A percentile compares a stretch with the other conserved stretches of the same genome.
phyloP scores from a whole-genome alignment of 495 filamentous ascomycete species.

The Geoglossum glabrum region DNA sequence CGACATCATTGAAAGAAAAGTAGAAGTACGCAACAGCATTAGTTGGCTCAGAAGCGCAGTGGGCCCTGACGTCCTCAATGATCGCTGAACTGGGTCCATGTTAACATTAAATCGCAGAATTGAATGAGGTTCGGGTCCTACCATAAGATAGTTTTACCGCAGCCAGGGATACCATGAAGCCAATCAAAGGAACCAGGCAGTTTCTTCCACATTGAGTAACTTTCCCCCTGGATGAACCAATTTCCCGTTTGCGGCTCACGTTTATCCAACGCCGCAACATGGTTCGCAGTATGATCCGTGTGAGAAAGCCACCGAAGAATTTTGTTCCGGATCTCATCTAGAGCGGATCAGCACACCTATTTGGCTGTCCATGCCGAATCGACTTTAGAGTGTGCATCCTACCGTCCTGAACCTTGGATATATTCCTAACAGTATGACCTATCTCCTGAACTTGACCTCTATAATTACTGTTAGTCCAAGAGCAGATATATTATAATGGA shows the following conservation, averaged over 20 bases:
- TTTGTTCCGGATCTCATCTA: not conserved
- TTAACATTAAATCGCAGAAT: not conserved
- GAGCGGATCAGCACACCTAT: not conserved
- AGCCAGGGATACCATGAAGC: constrained; percentile 2
- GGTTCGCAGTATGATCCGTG: not conserved
- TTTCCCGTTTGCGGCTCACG: not conserved
- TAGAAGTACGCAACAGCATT: not conserved
- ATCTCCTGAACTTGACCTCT: not conserved
- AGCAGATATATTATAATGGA: not conserved
- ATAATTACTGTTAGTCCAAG: not conserved
- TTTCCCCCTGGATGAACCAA: constrained; percentile 3
- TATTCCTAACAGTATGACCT: not conserved
- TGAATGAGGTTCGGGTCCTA: not conserved
- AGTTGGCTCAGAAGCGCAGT: not conserved
- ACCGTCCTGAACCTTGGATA: not conserved
- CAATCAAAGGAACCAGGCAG: not conserved
- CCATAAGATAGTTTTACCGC: constrained; percentile 4
- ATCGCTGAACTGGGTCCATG: not conserved
- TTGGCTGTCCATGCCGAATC: not conserved
- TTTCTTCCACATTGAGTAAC: not conserved
- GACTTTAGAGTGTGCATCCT: not conserved
- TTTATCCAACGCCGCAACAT: not conserved
- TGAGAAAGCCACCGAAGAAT: not conserved
- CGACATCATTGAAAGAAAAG: not conserved
- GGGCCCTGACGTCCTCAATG: not conserved